Conservation (phyloP, 345 rosid species). For the Eucalyptus coolabah region DNA sequence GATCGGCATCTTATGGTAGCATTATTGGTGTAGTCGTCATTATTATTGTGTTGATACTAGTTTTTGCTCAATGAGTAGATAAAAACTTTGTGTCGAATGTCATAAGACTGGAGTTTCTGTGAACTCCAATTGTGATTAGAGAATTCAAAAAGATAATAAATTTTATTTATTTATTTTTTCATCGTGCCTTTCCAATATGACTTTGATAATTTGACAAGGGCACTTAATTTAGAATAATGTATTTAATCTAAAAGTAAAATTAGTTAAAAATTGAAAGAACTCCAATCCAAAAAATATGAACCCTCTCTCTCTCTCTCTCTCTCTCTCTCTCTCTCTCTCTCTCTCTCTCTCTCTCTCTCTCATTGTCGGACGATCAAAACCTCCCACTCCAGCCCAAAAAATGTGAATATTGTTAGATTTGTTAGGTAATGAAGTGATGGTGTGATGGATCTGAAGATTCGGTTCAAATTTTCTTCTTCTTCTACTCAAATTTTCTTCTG, state of each 20-base stretch:
- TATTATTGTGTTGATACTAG: neutral
- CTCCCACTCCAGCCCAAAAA: too few relatives aligned
- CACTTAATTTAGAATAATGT: neutral
- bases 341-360: too few relatives aligned
- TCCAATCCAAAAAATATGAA: neutral
- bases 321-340: too few relatives aligned
- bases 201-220: neutral
- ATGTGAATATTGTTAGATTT: too few relatives aligned
- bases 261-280: neutral
- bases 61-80: neutral
- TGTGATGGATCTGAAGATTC: too few relatives aligned
- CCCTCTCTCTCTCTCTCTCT: too few relatives aligned
- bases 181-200: neutral
- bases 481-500: too few relatives aligned
- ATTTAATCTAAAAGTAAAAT: too few relatives aligned
- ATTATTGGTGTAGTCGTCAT: neutral
- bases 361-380: too few relatives aligned
- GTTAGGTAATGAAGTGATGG: too few relatives aligned
- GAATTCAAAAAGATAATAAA: neutral
- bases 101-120: too few relatives aligned
- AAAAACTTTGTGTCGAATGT: neutral
- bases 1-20: neutral
- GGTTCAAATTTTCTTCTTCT: too few relatives aligned
- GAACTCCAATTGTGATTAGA: neutral
- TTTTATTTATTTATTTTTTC: neutral